A percentile compares a stretch with the other conserved stretches of the same genome.
These are phyloP conservation scores for Domatiomyces catenatus DNA, from an alignment of 2,329 filamentous ascomycete species.

Conservation along the genomic window DNA sequence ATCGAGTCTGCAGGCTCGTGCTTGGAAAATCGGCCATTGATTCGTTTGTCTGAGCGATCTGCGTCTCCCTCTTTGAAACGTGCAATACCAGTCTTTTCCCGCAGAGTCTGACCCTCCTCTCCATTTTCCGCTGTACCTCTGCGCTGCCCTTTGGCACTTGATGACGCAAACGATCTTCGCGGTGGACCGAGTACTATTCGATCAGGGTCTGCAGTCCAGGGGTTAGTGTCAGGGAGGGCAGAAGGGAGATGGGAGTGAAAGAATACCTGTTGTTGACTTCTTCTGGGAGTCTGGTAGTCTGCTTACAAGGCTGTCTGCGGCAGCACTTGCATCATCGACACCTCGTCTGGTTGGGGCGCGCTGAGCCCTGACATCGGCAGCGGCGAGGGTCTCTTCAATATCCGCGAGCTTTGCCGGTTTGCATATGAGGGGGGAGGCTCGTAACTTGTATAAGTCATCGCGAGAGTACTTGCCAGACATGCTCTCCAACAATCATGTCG, in stretches of 20 bases:
- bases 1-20: not conserved
- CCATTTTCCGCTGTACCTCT: constrained; percentile 20
- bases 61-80: constrained; percentile 40
- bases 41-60: not conserved
- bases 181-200: constrained; percentile 77
- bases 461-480: constrained; percentile 50
- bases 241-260: constrained; percentile 18
- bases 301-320: constrained; percentile 14
- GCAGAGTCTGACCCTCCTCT: not conserved
- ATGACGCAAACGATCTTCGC: constrained; percentile 68
- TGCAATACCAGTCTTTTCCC: not conserved
- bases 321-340: constrained; percentile 9
- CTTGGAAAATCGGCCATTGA: not conserved
- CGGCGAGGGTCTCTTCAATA: constrained; percentile 46
- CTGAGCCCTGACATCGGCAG: constrained; percentile 29
- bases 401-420: constrained; percentile 69
- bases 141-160: constrained; percentile 36
- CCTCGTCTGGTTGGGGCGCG: constrained; percentile 11
- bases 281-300: constrained; percentile 31
- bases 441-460: constrained; percentile 60
- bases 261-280: constrained; percentile 32
- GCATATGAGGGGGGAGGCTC: constrained; percentile 65
- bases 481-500: constrained; percentile 1
- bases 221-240: constrained; percentile 10
- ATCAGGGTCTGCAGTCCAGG: constrained; percentile 37